phyloP scores from a whole-genome alignment of 2,329 filamentous ascomycete species.

The Fusarium sp. region DNA sequence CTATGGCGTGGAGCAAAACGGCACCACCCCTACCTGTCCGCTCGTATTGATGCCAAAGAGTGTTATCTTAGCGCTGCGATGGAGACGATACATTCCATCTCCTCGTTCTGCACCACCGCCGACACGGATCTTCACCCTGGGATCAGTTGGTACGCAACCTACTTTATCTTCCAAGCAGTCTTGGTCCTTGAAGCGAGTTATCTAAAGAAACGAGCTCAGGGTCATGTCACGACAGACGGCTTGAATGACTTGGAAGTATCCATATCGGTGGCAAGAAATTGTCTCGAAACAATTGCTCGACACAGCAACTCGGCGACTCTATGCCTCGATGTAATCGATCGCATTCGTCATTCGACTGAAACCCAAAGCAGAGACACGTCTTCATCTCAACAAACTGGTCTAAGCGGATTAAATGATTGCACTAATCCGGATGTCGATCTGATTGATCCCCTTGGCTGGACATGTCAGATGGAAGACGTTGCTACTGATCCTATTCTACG shows the following conservation, averaged over 20 bases:
- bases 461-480: neutral
- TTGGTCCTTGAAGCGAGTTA: constrained; percentile 54
- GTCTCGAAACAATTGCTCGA: neutral
- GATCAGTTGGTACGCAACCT: constrained; percentile 60
- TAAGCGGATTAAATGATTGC: neutral
- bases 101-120: constrained; percentile 53
- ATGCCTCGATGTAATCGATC: neutral
- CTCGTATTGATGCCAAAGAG: constrained; percentile 47
- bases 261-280: neutral
- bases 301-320: neutral
- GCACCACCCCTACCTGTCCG: constrained; percentile 51
- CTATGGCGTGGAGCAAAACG: constrained; percentile 57
- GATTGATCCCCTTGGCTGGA: neutral
- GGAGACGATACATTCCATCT: constrained; percentile 56
- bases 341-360: neutral
- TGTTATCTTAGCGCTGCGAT: constrained; percentile 58
- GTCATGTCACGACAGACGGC: neutral
- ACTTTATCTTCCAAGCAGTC: constrained; percentile 62
- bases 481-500: constrained; percentile 3
- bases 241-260: neutral
- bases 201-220: constrained; percentile 18
- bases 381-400: neutral
- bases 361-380: neutral
- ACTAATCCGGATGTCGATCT: neutral
- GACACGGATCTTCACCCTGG: constrained; percentile 51